Base-by-base conservation (phyloP, 1,284 basidiomycete species). In the Boletus albobrunnescens region DNA sequence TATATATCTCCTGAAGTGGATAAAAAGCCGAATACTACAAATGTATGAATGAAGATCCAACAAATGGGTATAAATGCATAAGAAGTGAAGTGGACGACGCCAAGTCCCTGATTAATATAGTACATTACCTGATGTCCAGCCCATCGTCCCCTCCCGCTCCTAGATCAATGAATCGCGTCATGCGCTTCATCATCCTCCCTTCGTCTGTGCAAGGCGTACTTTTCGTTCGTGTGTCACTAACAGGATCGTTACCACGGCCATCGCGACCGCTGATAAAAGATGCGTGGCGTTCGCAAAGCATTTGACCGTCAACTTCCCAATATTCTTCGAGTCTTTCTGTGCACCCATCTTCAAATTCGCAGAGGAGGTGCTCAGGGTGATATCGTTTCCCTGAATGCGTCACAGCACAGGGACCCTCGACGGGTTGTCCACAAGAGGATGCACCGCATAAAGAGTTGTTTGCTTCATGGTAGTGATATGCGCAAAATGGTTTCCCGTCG, bases 381-480 rank as follows among this genome's bases (percentile, higher is more conserved):
- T 86, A 94, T 28, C 85, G 77, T 55, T 80, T 81, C 13, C 86
- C 85, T 12, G 79, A 70, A 54, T 91, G 82, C 14, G 83, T 86
- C 19, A 93, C 80, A 11, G 92, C 88, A 61, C 91, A 94, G 1
- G 90, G 81, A 1, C 92, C 91, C 68, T 95, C 92, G 58, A 95
- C 91, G 1, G 91, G 91, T 64, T 86, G 79, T 8, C 87, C 82
- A 63, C 91, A 95, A n/a, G 72, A 72, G 4, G 77, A 62, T 3
- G 87, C 79, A 6, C 87, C 80, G 59, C 91, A 95, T 3, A 94
- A 74, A 13, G 91, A 93, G 54, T 86, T 77, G 67, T 94, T 94
- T 46, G 82, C 83, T 68, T 92, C 86, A 65, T 93, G 90, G 60
- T 94, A 94, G 65, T 94, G 91, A 63, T 88, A 89, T 32, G 82